These are phyloP conservation scores for Puccinia coronata DNA, from an alignment of 1,284 basidiomycete species.

Conservation along the genomic window DNA sequence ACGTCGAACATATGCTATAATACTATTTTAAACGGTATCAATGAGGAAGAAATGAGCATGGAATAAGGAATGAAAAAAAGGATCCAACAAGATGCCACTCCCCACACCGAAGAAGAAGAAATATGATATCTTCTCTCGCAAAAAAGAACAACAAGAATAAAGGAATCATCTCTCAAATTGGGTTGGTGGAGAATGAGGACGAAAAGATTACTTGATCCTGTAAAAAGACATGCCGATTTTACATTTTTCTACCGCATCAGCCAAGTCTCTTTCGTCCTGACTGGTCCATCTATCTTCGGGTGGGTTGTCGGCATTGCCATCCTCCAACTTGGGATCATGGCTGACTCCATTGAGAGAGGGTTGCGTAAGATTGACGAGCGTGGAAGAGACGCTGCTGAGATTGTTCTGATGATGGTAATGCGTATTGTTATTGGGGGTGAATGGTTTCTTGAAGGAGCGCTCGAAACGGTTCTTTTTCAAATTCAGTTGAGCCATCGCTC, in stretches of 20 bases:
- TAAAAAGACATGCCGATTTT: constrained; percentile 79
- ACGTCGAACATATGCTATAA: too few species aligned
- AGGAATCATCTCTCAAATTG: too few species aligned
- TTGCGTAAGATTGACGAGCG: constrained; percentile 8
- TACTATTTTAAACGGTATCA: too few species aligned
- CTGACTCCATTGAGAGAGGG: not conserved
- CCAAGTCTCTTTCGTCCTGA: constrained; percentile 72
- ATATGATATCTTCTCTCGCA: too few species aligned
- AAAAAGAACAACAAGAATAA: too few species aligned
- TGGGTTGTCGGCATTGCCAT: not conserved
- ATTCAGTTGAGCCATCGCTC: constrained; percentile 55
- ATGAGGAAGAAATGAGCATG: too few species aligned
- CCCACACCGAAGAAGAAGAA: too few species aligned
- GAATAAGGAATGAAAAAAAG: too few species aligned
- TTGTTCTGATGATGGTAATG: constrained; percentile 1
- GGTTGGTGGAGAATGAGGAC: too few species aligned
- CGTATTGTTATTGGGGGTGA: not conserved
- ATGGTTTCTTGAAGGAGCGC: constrained; percentile 5
- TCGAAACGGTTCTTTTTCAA: constrained; percentile 19
- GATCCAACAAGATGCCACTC: too few species aligned
- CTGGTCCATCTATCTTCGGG: constrained; percentile 66
- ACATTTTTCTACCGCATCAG: constrained; percentile 74
- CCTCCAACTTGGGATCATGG: too few species aligned
- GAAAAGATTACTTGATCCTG: constrained; percentile 65
- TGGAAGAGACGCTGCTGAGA: not conserved